Conservation (phyloP, 2,329 filamentous ascomycete genomes). For the Aspergillus sp. region DNA sequence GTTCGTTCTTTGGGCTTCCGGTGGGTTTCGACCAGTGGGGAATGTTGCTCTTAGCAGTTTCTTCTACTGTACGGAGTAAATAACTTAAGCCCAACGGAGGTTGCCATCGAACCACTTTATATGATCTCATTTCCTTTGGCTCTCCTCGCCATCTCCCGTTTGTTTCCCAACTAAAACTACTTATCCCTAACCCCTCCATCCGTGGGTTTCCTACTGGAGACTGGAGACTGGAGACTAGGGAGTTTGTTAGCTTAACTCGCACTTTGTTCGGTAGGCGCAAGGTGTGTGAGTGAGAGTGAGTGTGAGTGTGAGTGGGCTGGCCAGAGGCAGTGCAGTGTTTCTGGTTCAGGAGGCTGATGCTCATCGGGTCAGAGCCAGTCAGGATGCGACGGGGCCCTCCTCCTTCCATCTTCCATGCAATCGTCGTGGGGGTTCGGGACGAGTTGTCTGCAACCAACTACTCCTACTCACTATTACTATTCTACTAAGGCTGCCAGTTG, state of each 20-base stretch:
- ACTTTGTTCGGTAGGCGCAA: not conserved
- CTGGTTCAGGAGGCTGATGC: constrained; percentile 4
- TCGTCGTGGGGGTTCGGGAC: not conserved
- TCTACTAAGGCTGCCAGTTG: not conserved
- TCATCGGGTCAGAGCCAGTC: not conserved
- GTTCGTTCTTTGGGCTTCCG: constrained; percentile 1
- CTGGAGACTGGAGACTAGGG: no score
- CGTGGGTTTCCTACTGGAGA: no score
- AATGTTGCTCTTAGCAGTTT: not conserved
- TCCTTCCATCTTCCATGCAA: not conserved
- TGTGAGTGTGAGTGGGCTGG: not conserved
- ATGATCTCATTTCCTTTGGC: not conserved
- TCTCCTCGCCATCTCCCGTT: not conserved
- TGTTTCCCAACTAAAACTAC: no score
- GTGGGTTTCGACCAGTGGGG: constrained; percentile 1
- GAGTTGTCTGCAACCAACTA: not conserved
- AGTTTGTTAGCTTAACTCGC: no score
- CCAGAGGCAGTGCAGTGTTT: constrained; percentile 2
- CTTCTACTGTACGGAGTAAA: not conserved
- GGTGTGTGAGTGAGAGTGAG: not conserved
- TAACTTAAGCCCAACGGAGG: not conserved
- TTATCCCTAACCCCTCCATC: not conserved
- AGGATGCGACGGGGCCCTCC: not conserved
- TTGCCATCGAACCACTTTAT: constrained; percentile 2
- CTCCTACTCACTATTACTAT: not conserved